These are phyloP conservation scores for Takashimella tepidaria DNA, from an alignment of 1,284 basidiomycete genomes.

Conservation along the genomic window DNA sequence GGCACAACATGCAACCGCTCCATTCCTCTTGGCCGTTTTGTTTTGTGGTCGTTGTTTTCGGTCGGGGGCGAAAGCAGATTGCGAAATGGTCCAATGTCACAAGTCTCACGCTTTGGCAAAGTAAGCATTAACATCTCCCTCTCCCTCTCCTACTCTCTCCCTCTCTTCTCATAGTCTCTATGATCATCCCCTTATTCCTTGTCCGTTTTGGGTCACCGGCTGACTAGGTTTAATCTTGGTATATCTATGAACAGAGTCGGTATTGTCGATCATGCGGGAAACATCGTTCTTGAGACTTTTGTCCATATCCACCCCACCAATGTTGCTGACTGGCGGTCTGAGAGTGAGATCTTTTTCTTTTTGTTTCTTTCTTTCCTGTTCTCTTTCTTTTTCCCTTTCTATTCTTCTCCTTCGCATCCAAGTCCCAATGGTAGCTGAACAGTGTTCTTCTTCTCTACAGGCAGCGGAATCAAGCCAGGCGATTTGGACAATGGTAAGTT, in stretches of 20 bases:
- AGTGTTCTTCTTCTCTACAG: too few relatives aligned
- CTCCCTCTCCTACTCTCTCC: neutral
- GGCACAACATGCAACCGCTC: too few relatives aligned
- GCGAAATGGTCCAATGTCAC: too few relatives aligned
- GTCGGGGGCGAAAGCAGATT: too few relatives aligned
- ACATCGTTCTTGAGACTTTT: slow-evolving; percentile 49
- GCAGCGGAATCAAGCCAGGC: slow-evolving; percentile 48
- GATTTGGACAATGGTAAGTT: slow-evolving; percentile 49
- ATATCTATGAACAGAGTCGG: slow-evolving; percentile 28
- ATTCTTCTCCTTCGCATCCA: neutral
- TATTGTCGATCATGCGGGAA: slow-evolving; percentile 52
- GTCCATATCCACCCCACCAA: slow-evolving; percentile 49
- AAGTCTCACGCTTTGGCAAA: too few relatives aligned
- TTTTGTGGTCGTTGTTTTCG: too few relatives aligned
- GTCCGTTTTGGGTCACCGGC: neutral
- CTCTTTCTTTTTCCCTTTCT: neutral
- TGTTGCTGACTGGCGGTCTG: slow-evolving; percentile 53
- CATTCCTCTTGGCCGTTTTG: too few relatives aligned
- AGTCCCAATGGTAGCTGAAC: neutral
- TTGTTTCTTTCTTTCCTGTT: neutral
- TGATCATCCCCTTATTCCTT: neutral
- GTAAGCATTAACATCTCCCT: too few relatives aligned
- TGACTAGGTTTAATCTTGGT: neutral
- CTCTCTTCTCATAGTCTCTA: slow-evolving; percentile 1
- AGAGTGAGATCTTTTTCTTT: slow-evolving; percentile 29